Conservation (phyloP, 805 yeast genomes). For the Metschnikowia kofuensis region DNA sequence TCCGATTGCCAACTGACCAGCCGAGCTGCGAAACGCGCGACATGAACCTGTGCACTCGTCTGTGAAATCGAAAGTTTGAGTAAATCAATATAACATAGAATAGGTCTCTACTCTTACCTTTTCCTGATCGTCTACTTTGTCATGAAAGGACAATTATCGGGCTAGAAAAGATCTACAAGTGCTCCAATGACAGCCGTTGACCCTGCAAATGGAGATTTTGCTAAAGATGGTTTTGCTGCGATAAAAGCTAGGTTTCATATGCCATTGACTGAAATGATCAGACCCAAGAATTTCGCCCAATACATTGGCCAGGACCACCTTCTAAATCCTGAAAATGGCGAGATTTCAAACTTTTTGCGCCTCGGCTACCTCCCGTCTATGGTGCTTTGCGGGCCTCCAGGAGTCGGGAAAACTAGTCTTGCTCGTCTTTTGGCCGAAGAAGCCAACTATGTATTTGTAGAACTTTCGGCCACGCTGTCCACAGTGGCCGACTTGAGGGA, state of each 20-base stretch:
- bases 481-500: conserved; percentile 64
- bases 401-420: conserved; percentile 89
- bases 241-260: neutral
- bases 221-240: neutral
- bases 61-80: too few species aligned
- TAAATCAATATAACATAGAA: too few species aligned
- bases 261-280: conserved; percentile 75
- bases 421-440: conserved; percentile 61
- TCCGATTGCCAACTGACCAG: too few species aligned
- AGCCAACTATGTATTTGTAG: conserved; percentile 61
- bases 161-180: too few species aligned
- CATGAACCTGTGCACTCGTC: too few species aligned
- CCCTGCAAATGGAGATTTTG: neutral
- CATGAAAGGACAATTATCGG: too few species aligned
- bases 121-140: too few species aligned
- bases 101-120: too few species aligned
- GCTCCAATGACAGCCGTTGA: too few species aligned
- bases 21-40: too few species aligned
- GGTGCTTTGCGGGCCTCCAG: conserved; percentile 95
- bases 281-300: conserved; percentile 69
- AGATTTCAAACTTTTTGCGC: conserved; percentile 61
- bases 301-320: conserved; percentile 86
- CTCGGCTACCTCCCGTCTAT: conserved; percentile 75
- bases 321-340: conserved; percentile 54
- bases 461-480: conserved; percentile 79